Conservation (phyloP, 345 rosid genomes). For the Eucalyptus microcorys region DNA sequence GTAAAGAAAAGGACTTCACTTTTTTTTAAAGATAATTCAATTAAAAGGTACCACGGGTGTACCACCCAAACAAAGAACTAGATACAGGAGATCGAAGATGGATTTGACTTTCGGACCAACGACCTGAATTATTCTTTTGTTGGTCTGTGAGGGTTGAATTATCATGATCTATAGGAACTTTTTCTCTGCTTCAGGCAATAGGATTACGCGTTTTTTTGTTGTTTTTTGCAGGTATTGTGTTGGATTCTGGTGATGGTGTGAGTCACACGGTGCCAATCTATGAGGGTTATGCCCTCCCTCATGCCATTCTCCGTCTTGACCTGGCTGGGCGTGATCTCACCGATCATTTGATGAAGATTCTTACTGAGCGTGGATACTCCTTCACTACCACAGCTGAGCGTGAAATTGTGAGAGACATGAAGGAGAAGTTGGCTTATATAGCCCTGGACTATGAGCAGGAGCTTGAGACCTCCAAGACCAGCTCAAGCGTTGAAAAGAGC, state of each 20-base stretch:
- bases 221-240: slow-evolving; percentile 23
- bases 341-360: slow-evolving; percentile 55
- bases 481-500: slow-evolving; percentile 59
- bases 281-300: slow-evolving; percentile 64
- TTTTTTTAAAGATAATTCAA: neutral
- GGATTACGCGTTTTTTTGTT: neutral
- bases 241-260: slow-evolving; percentile 73
- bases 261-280: slow-evolving; percentile 70
- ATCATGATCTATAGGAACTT: neutral
- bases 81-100: neutral
- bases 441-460: slow-evolving; percentile 64
- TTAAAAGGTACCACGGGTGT: neutral
- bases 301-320: slow-evolving; percentile 62
- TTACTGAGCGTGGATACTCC: slow-evolving; percentile 71
- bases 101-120: neutral
- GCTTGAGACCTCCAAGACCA: slow-evolving; percentile 43
- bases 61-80: neutral
- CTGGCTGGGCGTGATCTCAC: slow-evolving; percentile 69
- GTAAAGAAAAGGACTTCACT: neutral
- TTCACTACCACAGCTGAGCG: slow-evolving; percentile 72
- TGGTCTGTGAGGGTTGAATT: neutral
- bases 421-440: slow-evolving; percentile 55
- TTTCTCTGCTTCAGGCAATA: neutral
- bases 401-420: slow-evolving; percentile 65
- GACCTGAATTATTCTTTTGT: neutral